Conservation (phyloP, 768 basidiomycete genomes). For the Hydnomerulius pinastri region DNA sequence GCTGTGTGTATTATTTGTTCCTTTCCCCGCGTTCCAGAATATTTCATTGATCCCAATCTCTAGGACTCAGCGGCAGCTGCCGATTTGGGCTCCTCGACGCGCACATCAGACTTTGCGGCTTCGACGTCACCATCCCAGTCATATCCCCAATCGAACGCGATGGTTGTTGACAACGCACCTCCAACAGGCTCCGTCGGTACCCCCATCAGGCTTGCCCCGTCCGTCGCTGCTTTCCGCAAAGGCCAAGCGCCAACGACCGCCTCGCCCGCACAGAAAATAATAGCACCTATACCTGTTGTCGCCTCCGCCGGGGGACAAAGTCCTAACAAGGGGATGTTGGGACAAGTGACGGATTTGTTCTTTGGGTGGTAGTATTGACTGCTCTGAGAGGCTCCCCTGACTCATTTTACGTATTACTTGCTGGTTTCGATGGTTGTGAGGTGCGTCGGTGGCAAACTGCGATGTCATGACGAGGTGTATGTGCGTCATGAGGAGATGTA, state of each 20-base stretch:
- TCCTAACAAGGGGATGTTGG: slow-evolving; percentile 60
- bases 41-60: slow-evolving; percentile 9
- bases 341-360: slow-evolving; percentile 77
- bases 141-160: slow-evolving; percentile 38
- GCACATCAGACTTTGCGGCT: slow-evolving; percentile 16
- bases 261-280: slow-evolving; percentile 25
- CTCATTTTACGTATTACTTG: neutral
- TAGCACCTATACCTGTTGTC: slow-evolving; percentile 8
- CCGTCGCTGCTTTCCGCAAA: slow-evolving; percentile 70
- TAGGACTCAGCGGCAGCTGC: slow-evolving; percentile 65
- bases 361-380: slow-evolving; percentile 74
- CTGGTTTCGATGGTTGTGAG: neutral
- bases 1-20: slow-evolving; percentile 53
- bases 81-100: slow-evolving; percentile 45
- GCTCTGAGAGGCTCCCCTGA: neutral
- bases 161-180: slow-evolving; percentile 49
- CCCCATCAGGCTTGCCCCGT: slow-evolving; percentile 71
- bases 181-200: slow-evolving; percentile 57
- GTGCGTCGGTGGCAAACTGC: neutral
- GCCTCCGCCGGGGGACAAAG: slow-evolving; percentile 29
- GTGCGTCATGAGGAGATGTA: too few relatives aligned
- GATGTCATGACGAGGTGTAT: too few relatives aligned
- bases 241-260: slow-evolving; percentile 30
- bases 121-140: slow-evolving; percentile 10
- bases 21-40: neutral